Evolutionary conservation across 2,329 filamentous ascomycete genomes (phyloP).

Genomic region (Xylariaceae sp.): DNA sequence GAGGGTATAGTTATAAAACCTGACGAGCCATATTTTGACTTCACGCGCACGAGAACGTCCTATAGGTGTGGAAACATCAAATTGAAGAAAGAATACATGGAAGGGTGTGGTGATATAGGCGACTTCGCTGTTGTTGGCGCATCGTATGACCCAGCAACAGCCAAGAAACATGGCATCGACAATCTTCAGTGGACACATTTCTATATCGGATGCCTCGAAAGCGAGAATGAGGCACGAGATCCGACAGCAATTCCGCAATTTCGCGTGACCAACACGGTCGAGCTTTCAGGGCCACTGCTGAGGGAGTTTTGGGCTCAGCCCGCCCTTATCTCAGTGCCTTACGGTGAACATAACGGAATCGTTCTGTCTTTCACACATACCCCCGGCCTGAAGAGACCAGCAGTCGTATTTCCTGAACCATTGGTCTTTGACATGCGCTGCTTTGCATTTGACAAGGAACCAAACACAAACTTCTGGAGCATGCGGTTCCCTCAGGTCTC

Average conservation of each 20-base stretch:
- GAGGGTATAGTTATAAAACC: conserved; percentile 84
- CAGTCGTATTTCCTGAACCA: conserved; percentile 63
- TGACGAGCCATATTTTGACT: conserved; percentile 73
- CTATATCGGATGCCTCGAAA: conserved; percentile 72
- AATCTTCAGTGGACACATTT: conserved; percentile 75
- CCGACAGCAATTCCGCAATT: conserved; percentile 57
- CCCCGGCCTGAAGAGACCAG: conserved; percentile 28
- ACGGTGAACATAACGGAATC: background rate
- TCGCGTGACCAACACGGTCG: conserved; percentile 63
- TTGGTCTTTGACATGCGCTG: conserved; percentile 79
- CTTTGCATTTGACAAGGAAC: conserved; percentile 72
- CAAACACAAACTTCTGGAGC: conserved; percentile 68
- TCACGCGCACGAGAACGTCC: conserved; percentile 34
- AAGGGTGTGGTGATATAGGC: conserved; percentile 73
- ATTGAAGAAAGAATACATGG: conserved; percentile 83
- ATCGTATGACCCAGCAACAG: conserved; percentile 64
- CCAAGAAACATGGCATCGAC: conserved; percentile 51
- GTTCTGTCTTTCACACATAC: too few relatives aligned
- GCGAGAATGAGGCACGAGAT: conserved; percentile 57
- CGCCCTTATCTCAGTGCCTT: conserved; percentile 42
- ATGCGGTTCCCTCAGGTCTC: conserved; percentile 73
- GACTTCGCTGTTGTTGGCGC: conserved; percentile 81
- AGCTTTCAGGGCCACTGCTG: conserved; percentile 52
- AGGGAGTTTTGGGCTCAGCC: conserved; percentile 47
- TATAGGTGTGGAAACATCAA: conserved; percentile 65